Conservation (phyloP, 1,284 basidiomycete genomes). For the Polyporus tsugae region DNA sequence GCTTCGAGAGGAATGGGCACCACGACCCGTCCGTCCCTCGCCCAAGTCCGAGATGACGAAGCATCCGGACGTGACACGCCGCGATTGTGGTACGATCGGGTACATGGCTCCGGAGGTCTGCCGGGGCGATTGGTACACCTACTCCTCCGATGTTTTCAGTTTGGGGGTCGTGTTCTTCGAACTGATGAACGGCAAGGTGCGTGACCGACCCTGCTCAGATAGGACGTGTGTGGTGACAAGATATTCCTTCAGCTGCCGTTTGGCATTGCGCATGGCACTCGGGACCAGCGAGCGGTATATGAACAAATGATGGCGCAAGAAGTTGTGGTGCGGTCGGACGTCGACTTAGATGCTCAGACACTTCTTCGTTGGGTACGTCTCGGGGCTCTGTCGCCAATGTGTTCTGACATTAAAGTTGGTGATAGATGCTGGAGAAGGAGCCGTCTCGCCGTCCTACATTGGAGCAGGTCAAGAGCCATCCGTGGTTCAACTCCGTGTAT, state of each 20-base stretch:
- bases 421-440: conserved; percentile 38
- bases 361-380: conserved; percentile 28
- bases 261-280: conserved; percentile 16
- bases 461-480: conserved; percentile 35
- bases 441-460: conserved; percentile 31
- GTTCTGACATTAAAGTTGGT: not conserved
- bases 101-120: conserved; percentile 73
- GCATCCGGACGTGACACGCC: conserved; percentile 16
- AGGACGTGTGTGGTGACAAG: not conserved
- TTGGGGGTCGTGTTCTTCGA: conserved; percentile 71
- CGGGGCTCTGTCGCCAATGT: not conserved
- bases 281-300: conserved; percentile 18
- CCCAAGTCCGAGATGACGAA: conserved; percentile 1
- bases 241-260: conserved; percentile 33
- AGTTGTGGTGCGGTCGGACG: conserved; percentile 18
- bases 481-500: conserved; percentile 35
- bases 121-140: conserved; percentile 51
- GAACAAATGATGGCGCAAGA: conserved; percentile 12
- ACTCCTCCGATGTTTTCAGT: conserved; percentile 49
- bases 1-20: conserved; percentile 15
- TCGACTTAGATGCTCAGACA: conserved; percentile 27
- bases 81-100: conserved; percentile 46
- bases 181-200: conserved; percentile 55
- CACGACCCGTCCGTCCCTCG: not conserved
- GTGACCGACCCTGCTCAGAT: conserved; percentile 1